A percentile compares a stretch with the other conserved stretches of the same genome.
Evolutionary conservation across 2,329 filamentous ascomycete genomes (phyloP).

Genomic region (Pseudocercospora vitis): DNA sequence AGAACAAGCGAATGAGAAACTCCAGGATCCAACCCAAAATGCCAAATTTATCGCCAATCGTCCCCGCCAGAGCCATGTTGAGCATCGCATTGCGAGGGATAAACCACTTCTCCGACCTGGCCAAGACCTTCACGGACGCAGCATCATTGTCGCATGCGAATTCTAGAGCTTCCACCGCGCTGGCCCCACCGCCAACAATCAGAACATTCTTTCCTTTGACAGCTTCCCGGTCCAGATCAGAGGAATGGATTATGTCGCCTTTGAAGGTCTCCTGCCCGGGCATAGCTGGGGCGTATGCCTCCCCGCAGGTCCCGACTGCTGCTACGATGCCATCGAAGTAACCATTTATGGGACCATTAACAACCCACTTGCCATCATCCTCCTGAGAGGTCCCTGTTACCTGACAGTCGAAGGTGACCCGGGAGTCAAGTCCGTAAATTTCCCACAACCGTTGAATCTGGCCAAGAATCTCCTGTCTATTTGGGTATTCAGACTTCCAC

Average conservation of each 20-base stretch:
- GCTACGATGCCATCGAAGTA: conserved; percentile 76
- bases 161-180: conserved; percentile 78
- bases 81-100: conserved; percentile 70
- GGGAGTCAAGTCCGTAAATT: conserved; percentile 66
- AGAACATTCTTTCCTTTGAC: conserved; percentile 73
- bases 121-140: conserved; percentile 66
- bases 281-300: conserved; percentile 59
- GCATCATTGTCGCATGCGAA: conserved; percentile 70
- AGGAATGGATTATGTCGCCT: conserved; percentile 75
- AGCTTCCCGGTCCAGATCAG: conserved; percentile 69
- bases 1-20: conserved; percentile 69
- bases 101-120: conserved; percentile 31
- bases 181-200: conserved; percentile 78
- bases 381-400: conserved; percentile 71
- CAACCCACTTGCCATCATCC: conserved; percentile 68
- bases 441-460: conserved; percentile 73
- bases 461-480: conserved; percentile 70
- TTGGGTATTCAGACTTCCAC: conserved; percentile 73
- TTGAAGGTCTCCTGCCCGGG: conserved; percentile 56
- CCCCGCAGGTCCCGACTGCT: conserved; percentile 77
- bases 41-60: conserved; percentile 73
- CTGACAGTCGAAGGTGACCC: conserved; percentile 68
- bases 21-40: conserved; percentile 75
- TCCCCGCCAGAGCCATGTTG: conserved; percentile 70
- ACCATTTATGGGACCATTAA: conserved; percentile 70